Base-by-base conservation (phyloP, 2,329 filamentous ascomycete species). In the Alternaria hordeiaustralica region DNA sequence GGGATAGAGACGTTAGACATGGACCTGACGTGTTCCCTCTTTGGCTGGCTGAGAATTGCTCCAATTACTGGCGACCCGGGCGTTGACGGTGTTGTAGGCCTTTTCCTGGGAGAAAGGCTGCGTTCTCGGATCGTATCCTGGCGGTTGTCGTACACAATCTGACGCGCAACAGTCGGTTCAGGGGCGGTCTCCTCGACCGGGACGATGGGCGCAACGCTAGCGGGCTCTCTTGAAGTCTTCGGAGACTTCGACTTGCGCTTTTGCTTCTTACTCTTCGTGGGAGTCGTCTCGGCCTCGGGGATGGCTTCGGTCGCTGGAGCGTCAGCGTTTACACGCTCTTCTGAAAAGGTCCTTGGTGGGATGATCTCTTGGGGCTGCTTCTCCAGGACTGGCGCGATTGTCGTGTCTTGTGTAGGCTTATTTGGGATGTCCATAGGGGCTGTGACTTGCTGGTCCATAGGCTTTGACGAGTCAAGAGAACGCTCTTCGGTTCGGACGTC, bases 21-120 rank as follows among this genome's bases (percentile, higher is more conserved):
- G 9, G 56, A 58, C 55, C 66, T 77, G 55, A 60, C 63, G 47
- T 67, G 66, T 13, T 71, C 67, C 45, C 68, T 71, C 57, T 69
- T 71, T 28, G 55, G 64, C 59, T 67, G 62, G 47, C 64, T 67
- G 15, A 61, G n/a, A 55, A 49, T n/a, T 43, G 41, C 18, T n/a
- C 45, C 56, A 6, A 41, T 21, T 20, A 53, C 30, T 6, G 23
- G 36, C 44, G 23, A 28, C 44, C 59, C 58, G 18, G 54, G 49
- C 59, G 51, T 53, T 53, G 50, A 46, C 21, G 23, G 18, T 56
- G 47, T 60, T 57, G 55, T 59, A 49, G 30, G 56, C 26, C 44
- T 58, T 53, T 63, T 64, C n/a, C 58, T 33, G 21, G 5, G 26
- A 20, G 23, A 7, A 47, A 26, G 44, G 7, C 23, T 41, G 26